Conservation (phyloP, 495 filamentous ascomycete species). For the Penicillium canescens region DNA sequence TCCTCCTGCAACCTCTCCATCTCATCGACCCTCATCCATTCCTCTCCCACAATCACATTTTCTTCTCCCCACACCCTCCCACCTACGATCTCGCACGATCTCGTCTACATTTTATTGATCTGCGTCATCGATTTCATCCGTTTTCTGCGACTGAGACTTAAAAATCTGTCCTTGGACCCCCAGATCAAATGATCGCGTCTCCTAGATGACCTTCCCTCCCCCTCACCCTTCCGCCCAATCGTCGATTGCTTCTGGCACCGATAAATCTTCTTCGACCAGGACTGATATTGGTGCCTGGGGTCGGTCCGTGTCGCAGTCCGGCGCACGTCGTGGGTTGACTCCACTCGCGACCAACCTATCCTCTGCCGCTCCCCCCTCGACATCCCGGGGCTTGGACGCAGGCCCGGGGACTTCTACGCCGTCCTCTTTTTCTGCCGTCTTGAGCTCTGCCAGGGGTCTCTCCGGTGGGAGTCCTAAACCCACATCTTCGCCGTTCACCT, state of each 20-base stretch:
- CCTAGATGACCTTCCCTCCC: slow-evolving; percentile 67
- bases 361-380: slow-evolving; percentile 44
- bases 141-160: slow-evolving; percentile 32
- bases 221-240: slow-evolving; percentile 62
- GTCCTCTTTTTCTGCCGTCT: slow-evolving; percentile 58
- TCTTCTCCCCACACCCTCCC: slow-evolving; percentile 10
- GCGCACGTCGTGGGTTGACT: slow-evolving; percentile 60
- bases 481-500: slow-evolving; percentile 52
- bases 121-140: slow-evolving; percentile 14
- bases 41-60: slow-evolving; percentile 22
- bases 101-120: slow-evolving; percentile 16
- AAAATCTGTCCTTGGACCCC: slow-evolving; percentile 45
- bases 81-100: slow-evolving; percentile 12
- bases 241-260: slow-evolving; percentile 61
- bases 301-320: slow-evolving; percentile 56
- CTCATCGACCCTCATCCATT: slow-evolving; percentile 23
- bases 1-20: slow-evolving; percentile 26
- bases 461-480: slow-evolving; percentile 52
- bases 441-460: slow-evolving; percentile 50
- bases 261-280: slow-evolving; percentile 56
- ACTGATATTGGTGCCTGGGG: slow-evolving; percentile 64
- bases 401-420: slow-evolving; percentile 48
- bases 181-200: slow-evolving; percentile 61
- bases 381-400: slow-evolving; percentile 45
- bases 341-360: slow-evolving; percentile 61